These are phyloP conservation scores for Calonectria pteridis DNA, from an alignment of 2,329 filamentous ascomycete species.

Conservation along the genomic window DNA sequence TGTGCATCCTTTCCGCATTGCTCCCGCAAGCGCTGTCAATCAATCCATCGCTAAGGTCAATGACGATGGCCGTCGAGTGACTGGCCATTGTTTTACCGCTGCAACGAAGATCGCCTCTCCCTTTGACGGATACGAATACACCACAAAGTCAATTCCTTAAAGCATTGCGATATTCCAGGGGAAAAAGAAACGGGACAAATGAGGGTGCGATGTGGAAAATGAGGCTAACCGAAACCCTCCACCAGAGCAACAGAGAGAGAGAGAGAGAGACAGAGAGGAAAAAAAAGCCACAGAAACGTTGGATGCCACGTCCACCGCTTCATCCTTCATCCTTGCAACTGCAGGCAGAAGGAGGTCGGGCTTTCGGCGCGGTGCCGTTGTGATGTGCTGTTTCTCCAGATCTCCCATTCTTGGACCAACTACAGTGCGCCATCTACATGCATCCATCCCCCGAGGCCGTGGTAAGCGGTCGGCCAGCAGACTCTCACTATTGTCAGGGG, in stretches of 20 bases:
- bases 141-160: not conserved
- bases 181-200: not conserved
- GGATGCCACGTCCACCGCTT: constrained; percentile 23
- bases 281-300: constrained; percentile 10
- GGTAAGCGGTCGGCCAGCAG: constrained; percentile 12
- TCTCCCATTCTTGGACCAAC: not conserved
- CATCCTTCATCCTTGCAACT: constrained; percentile 20
- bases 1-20: constrained; percentile 2
- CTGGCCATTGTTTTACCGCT: not conserved
- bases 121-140: not conserved
- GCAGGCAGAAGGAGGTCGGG: not conserved
- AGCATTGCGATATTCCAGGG: not conserved
- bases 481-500: not conserved
- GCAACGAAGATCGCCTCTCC: not conserved
- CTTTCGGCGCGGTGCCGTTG: not conserved
- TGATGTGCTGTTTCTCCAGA: constrained; percentile 8
- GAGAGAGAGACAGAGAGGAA: not conserved
- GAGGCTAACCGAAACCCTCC: constrained; percentile 2
- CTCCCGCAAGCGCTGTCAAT: not conserved
- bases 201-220: not conserved
- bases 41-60: not conserved
- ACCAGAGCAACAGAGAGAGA: not conserved
- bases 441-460: not conserved
- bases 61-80: not conserved
- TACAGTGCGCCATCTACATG: not conserved